phyloP scores from a whole-genome alignment of 2,329 filamentous ascomycete genomes.

The Elsinoe perseae region DNA sequence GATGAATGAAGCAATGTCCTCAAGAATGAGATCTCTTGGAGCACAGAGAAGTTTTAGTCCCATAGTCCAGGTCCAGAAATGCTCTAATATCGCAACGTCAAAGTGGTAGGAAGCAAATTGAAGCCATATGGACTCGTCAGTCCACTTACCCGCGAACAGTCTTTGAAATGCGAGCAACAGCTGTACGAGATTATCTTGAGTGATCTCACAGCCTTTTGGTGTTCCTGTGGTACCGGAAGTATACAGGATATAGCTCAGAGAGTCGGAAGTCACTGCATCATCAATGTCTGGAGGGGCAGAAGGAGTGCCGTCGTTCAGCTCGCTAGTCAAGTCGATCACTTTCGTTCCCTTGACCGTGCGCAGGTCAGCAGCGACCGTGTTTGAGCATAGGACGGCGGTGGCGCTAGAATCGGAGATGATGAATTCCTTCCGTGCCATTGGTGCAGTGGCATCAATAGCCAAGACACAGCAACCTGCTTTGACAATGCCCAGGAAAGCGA shows the following conservation, averaged over 20 bases:
- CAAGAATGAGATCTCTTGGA: conserved; percentile 74
- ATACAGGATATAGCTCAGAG: conserved; percentile 75
- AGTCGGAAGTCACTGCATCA: conserved; percentile 35
- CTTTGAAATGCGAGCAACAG: conserved; percentile 79
- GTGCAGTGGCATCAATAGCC: conserved; percentile 68
- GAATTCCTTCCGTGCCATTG: conserved; percentile 64
- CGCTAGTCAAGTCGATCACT: conserved; percentile 39
- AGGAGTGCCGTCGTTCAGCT: conserved; percentile 33
- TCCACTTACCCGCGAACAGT: conserved; percentile 70
- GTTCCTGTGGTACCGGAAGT: conserved; percentile 81
- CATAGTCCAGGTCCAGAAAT: conserved; percentile 93
- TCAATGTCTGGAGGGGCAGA: not conserved
- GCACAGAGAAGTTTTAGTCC: conserved; percentile 78
- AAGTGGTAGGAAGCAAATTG: conserved; percentile 95
- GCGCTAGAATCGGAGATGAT: conserved; percentile 68
- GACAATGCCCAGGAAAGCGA: conserved; percentile 71
- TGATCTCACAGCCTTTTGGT: conserved; percentile 82
- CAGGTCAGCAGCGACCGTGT: conserved; percentile 23
- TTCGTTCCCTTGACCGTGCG: conserved; percentile 23
- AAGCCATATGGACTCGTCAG: conserved; percentile 66
- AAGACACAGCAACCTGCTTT: conserved; percentile 78
- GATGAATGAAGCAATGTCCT: conserved; percentile 70
- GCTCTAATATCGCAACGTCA: conserved; percentile 85
- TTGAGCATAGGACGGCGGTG: conserved; percentile 49
- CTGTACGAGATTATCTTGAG: conserved; percentile 81